A percentile compares a stretch with the other conserved stretches of the same genome.
Evolutionary conservation across 208 protist species (phyloP).

Genomic region (Leishmania mexicana): DNA sequence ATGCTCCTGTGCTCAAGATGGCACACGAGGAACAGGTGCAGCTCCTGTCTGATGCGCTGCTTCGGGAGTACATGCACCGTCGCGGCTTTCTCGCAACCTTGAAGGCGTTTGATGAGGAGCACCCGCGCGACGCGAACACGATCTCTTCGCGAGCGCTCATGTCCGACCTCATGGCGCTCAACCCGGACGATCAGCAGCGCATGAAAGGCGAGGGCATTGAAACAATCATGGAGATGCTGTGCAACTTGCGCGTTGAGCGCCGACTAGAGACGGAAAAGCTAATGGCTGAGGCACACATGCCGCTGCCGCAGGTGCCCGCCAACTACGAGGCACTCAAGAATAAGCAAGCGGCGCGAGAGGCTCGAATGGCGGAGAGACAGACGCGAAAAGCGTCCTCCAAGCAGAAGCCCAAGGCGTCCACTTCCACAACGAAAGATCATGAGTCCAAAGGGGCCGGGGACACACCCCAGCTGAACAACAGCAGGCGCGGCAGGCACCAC

Average conservation of each 20-base stretch:
- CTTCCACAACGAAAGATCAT: not conserved
- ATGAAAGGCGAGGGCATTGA: conserved; percentile 80
- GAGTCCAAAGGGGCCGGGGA: not conserved
- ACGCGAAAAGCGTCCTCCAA: conserved; percentile 20
- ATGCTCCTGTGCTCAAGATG: conserved; percentile 69
- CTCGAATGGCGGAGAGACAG: conserved; percentile 34
- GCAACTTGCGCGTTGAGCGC: conserved; percentile 76
- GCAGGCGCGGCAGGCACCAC: not conserved
- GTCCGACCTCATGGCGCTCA: conserved; percentile 85
- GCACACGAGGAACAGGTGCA: conserved; percentile 81
- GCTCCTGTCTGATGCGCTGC: conserved; percentile 81
- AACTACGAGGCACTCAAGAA: conserved; percentile 34
- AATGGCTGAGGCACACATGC: conserved; percentile 33
- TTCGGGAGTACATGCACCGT: conserved; percentile 93
- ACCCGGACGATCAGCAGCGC: conserved; percentile 38
- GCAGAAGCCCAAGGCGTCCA: conserved; percentile 17
- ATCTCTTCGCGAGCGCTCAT: conserved; percentile 89
- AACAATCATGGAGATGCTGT: conserved; percentile 94
- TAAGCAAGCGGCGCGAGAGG: conserved; percentile 15
- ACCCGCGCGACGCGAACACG: conserved; percentile 74
- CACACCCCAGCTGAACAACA: not conserved
- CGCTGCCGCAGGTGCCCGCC: conserved; percentile 55
- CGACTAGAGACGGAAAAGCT: conserved; percentile 55
- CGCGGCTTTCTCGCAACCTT: conserved; percentile 84
- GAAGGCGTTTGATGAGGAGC: conserved; percentile 82